phyloP scores from a whole-genome alignment of 2,329 filamentous ascomycete species.

The Penicillium sclerotiorum region DNA sequence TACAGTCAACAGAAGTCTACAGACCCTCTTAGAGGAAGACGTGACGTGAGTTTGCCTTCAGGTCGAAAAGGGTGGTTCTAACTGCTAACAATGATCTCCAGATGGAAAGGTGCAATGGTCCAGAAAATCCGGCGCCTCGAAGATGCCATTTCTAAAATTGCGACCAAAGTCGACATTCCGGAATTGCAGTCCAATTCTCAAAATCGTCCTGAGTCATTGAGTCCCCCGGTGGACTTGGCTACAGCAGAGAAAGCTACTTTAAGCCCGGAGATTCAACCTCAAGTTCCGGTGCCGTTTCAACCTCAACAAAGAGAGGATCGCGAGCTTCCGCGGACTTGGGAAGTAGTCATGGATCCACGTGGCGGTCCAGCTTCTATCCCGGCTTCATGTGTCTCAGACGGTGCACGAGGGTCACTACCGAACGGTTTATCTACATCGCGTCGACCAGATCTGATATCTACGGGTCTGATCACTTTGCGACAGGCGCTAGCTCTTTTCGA shows the following conservation, averaged over 20 bases:
- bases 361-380: conserved; percentile 37
- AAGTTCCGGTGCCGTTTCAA: neutral
- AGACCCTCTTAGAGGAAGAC: conserved; percentile 48
- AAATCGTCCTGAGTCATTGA: neutral
- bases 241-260: neutral
- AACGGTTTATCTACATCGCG: conserved; percentile 9
- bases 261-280: conserved; percentile 4
- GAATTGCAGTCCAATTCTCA: conserved; percentile 14
- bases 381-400: conserved; percentile 25
- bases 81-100: conserved; percentile 8
- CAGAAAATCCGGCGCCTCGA: conserved; percentile 39
- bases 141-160: conserved; percentile 34
- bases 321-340: conserved; percentile 34
- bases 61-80: neutral
- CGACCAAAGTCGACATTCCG: conserved; percentile 20
- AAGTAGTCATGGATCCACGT: conserved; percentile 43
- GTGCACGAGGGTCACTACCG: conserved; percentile 8
- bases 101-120: conserved; percentile 46
- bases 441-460: conserved; percentile 46
- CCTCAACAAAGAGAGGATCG: conserved; percentile 7
- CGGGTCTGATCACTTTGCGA: conserved; percentile 45
- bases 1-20: conserved; percentile 45
- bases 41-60: conserved; percentile 11
- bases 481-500: conserved; percentile 47
- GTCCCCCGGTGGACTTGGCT: conserved; percentile 1